phyloP scores from a whole-genome alignment of 306 rosid genomes.

The Calophaca sinica region DNA sequence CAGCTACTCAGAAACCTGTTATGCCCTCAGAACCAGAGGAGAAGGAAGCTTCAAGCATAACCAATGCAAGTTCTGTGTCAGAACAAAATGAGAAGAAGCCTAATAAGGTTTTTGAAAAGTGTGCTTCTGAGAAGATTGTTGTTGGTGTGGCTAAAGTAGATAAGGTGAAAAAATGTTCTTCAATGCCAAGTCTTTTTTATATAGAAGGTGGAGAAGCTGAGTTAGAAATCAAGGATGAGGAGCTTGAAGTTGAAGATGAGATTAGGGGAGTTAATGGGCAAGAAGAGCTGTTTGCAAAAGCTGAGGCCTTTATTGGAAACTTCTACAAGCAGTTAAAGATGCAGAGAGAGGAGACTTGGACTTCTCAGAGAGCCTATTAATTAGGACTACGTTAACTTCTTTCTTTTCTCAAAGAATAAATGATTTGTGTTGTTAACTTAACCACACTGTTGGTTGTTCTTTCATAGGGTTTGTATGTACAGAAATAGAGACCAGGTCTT shows the following conservation, averaged over 20 bases:
- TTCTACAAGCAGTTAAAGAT: constrained; percentile 83
- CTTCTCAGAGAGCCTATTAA: constrained; percentile 52
- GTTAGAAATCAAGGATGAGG: constrained; percentile 45
- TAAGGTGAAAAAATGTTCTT: constrained; percentile 60
- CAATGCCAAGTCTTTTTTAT: constrained; percentile 69
- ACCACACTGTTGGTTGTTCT: constrained; percentile 33
- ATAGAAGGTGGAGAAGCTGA: constrained; percentile 61
- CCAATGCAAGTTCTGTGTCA: constrained; percentile 1
- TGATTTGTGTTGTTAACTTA: not conserved
- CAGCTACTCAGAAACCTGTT: constrained; percentile 34
- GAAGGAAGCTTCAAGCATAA: not conserved
- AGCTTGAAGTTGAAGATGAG: constrained; percentile 48
- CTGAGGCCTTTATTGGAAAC: constrained; percentile 82
- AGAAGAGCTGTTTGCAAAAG: constrained; percentile 79
- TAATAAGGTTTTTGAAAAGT: constrained; percentile 44
- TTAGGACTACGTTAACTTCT: constrained; percentile 3
- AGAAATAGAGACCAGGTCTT: constrained; percentile 8
- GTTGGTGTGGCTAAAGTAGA: constrained; percentile 38
- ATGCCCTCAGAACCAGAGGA: constrained; percentile 32
- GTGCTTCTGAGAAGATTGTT: constrained; percentile 50
- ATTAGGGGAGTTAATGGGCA: constrained; percentile 56
- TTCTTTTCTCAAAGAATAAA: not conserved
- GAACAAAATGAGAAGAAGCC: constrained; percentile 43
- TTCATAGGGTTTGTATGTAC: not conserved
- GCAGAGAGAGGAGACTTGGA: constrained; percentile 79